Evolutionary conservation across 495 filamentous ascomycete genomes (phyloP).

Genomic region (Penicillium flavigenum): DNA sequence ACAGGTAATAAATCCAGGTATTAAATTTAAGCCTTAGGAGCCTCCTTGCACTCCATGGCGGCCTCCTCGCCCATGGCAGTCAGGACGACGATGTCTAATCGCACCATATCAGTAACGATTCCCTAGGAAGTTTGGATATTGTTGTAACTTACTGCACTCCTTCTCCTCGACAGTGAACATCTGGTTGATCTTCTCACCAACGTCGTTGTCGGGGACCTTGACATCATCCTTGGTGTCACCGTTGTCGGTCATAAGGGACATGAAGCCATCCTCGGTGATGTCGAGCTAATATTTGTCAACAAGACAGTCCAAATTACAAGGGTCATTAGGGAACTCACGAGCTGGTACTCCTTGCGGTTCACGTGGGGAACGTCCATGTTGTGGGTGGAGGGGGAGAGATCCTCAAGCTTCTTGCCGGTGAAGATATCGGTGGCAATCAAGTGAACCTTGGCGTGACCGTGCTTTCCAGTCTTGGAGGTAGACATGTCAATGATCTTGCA

Average conservation of each 20-base stretch:
- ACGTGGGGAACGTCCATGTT: constrained; percentile 99
- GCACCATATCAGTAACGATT: constrained; percentile 13
- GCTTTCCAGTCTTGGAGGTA: constrained; percentile 99
- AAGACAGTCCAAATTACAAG: not conserved
- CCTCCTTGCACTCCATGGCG: constrained; percentile 92
- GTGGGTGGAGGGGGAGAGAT: constrained; percentile 99
- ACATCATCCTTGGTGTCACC: constrained; percentile 91
- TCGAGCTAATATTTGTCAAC: constrained; percentile 59
- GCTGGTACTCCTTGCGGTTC: constrained; percentile 82
- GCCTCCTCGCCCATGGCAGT: constrained; percentile 94
- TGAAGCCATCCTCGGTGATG: constrained; percentile 85
- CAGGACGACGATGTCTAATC: constrained; percentile 80
- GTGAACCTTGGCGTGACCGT: constrained; percentile 99
- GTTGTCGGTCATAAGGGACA: constrained; percentile 79
- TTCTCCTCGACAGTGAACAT: constrained; percentile 73
- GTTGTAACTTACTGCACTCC: constrained; percentile 71
- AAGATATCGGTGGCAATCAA: constrained; percentile 97
- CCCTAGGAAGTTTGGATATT: not conserved
- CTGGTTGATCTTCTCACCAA: constrained; percentile 76
- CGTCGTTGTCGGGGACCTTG: constrained; percentile 84
- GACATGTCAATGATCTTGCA: constrained; percentile 99
- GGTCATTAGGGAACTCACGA: constrained; percentile 59
- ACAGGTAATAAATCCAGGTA: constrained; percentile 30
- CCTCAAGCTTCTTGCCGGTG: constrained; percentile 98
- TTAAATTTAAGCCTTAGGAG: constrained; percentile 47